Evolutionary conservation across 2,329 filamentous ascomycete species (phyloP).

Genomic region (Aspergillus carbonarius): DNA sequence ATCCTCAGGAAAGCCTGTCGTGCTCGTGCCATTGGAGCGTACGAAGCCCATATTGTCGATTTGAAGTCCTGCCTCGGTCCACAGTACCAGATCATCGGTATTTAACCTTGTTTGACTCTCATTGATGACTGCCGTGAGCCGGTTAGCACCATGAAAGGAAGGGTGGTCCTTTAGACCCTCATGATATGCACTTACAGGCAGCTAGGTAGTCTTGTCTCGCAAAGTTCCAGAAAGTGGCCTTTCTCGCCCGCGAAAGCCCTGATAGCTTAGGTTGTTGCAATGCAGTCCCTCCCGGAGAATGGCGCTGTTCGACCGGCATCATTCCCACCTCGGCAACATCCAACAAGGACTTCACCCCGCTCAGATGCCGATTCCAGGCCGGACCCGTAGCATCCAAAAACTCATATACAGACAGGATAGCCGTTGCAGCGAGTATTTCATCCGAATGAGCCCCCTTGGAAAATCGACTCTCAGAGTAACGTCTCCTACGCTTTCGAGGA

Average conservation of each 20-base stretch:
- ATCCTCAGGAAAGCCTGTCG: slow-evolving; percentile 34
- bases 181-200: slow-evolving; percentile 50
- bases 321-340: slow-evolving; percentile 46
- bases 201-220: slow-evolving; percentile 65
- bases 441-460: slow-evolving; percentile 48
- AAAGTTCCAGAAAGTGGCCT: slow-evolving; percentile 67
- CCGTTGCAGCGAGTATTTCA: slow-evolving; percentile 63
- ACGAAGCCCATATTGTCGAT: slow-evolving; percentile 55
- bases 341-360: slow-evolving; percentile 63
- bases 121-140: slow-evolving; percentile 49
- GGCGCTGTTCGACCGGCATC: slow-evolving; percentile 40
- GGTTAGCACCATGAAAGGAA: not conserved
- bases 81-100: slow-evolving; percentile 61
- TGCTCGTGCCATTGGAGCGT: slow-evolving; percentile 42
- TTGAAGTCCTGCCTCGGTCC: slow-evolving; percentile 63
- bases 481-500: slow-evolving; percentile 43
- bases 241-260: slow-evolving; percentile 55
- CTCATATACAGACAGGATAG: slow-evolving; percentile 67
- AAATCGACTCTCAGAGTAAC: slow-evolving; percentile 46
- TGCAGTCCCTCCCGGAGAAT: slow-evolving; percentile 42
- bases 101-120: slow-evolving; percentile 61
- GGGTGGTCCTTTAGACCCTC: not conserved
- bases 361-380: slow-evolving; percentile 65
- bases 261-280: slow-evolving; percentile 31
- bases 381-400: slow-evolving; percentile 64